Evolutionary conservation across 73 alveolate genomes (phyloP), one percentile per base, ranked within the genome.

Genomic region (Stentor coeruleus): DNA sequence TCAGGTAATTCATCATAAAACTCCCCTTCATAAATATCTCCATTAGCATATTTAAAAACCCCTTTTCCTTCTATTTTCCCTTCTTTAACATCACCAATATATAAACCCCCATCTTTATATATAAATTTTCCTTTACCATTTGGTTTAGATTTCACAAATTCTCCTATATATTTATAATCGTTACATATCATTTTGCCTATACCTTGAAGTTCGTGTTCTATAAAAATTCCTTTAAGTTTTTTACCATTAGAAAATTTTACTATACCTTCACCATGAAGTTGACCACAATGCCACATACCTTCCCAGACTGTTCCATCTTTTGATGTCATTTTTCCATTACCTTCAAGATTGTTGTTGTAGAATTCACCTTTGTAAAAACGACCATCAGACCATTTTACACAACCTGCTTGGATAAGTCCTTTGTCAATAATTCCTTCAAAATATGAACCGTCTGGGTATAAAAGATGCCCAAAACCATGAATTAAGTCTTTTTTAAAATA

Each of bases 401-500:
- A 49, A 11, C 66, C 66, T 49, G 6, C 66, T 20, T 20, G 28
- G 6, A 11, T 20, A 49, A 49, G 66, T 20, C 79, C 79, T 66
- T 66, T 66, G 11, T 66, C 79, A 66, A 66, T 28, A 20, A 66
- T 66, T 20, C 79, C 79, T 66, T 66, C 79, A 66, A 66, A 66
- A 33, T 20, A 20, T 26, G n/a, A 20, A 0, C 39, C 39, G 37
- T 66, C 33, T 26, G 79, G 79, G n/a, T 20, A 20, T 20, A 33
- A 1, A 37, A 66, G 14, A 1, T 2, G n/a, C 2, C 86, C 86
- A 36, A 15, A 59, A 0, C 86, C 86, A 38, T 81, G 86, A 72
- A 11, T 26, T 37, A 30, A 4, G 59, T 59, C 86, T 6, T n/a
- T 38, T 26, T 59, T 11, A 74, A 58, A 81, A 38, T 4, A 36